These are phyloP conservation scores for Toxoplasma gondii DNA, from an alignment of 169 alveolate genomes.

Conservation along the genomic window DNA sequence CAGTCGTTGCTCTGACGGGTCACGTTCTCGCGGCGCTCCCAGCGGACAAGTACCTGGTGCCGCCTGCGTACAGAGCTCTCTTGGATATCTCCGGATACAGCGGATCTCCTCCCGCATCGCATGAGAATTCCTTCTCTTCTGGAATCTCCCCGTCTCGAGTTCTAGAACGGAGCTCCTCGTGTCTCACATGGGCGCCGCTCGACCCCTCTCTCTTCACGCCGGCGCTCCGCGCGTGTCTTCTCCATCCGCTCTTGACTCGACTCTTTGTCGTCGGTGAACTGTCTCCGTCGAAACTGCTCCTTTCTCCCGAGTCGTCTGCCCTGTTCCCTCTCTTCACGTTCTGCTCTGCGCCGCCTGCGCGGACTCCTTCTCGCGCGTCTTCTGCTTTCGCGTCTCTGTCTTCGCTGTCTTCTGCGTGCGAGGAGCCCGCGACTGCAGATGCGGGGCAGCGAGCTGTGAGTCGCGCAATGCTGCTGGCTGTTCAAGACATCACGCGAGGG, in stretches of 20 bases:
- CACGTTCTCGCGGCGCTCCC: not conserved
- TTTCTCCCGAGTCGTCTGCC: not conserved
- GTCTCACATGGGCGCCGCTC: no score
- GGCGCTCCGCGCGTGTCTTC: not conserved
- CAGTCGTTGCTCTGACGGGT: not conserved
- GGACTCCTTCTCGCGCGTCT: not conserved
- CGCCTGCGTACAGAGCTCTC: conserved; percentile 26
- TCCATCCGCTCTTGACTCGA: not conserved
- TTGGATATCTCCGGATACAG: not conserved
- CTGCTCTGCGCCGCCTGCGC: not conserved
- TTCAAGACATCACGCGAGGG: not conserved
- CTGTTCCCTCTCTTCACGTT: not conserved
- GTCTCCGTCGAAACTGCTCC: not conserved
- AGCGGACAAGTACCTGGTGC: not conserved
- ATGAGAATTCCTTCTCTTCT: no score
- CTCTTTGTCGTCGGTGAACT: not conserved
- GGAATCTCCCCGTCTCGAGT: no score
- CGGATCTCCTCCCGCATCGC: not conserved
- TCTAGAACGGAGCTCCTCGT: no score
- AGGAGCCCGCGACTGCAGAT: not conserved
- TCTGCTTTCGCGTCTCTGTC: not conserved
- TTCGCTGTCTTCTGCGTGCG: not conserved
- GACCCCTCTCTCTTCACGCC: not conserved
- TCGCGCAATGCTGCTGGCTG: not conserved
- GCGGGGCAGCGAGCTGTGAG: not conserved